Conservation (phyloP, 1,284 basidiomycete species). For the Marasmius sp. region DNA sequence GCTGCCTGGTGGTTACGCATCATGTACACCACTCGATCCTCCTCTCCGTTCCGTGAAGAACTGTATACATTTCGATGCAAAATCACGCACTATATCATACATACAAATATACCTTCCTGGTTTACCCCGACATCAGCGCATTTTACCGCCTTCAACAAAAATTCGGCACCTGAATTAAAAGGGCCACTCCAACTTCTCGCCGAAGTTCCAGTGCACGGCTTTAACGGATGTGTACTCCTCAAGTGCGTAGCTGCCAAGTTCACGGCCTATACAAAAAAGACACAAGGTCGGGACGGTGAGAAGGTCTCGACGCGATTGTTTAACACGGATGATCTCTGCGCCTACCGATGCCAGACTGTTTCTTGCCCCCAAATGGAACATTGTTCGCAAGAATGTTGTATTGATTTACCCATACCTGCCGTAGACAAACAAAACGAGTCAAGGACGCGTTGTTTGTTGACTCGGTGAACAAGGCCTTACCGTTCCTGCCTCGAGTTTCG, state of each 20-base stretch:
- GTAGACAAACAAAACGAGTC: background rate
- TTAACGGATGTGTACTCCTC: slow-evolving; percentile 86
- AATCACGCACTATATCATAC: background rate
- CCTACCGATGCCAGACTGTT: slow-evolving; percentile 41
- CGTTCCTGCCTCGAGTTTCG: slow-evolving; percentile 82
- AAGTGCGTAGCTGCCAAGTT: slow-evolving; percentile 86
- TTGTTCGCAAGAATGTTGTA: slow-evolving; percentile 82
- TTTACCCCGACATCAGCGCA: background rate
- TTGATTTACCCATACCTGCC: slow-evolving; percentile 87
- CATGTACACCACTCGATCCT: background rate
- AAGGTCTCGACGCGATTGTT: background rate
- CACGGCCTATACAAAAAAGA: slow-evolving; percentile 55
- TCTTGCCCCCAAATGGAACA: slow-evolving; percentile 90
- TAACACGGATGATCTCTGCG: slow-evolving; percentile 3
- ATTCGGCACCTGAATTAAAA: slow-evolving; percentile 38
- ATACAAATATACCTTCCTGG: background rate
- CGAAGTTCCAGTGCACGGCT: slow-evolving; percentile 84
- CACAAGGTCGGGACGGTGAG: background rate
- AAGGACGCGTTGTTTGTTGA: background rate
- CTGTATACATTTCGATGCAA: background rate
- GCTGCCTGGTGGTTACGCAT: background rate
- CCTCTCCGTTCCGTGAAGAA: background rate
- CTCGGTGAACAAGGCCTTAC: slow-evolving; percentile 39
- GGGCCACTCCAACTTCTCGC: slow-evolving; percentile 79
- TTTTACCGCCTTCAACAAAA: background rate